Conservation (phyloP, 495 filamentous ascomycete species). For the Penicillium paradoxum region DNA sequence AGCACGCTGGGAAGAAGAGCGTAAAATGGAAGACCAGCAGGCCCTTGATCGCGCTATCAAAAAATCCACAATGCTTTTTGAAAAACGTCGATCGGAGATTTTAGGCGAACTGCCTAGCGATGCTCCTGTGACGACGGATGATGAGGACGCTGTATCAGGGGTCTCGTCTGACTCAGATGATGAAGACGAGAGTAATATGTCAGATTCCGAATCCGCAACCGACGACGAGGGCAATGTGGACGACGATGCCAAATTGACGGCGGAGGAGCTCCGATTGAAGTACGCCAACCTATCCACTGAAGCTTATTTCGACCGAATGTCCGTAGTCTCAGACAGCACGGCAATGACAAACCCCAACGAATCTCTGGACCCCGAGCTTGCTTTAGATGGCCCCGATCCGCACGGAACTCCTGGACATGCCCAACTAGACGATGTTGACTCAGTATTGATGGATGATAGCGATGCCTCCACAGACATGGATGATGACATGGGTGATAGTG, state of each 20-base stretch:
- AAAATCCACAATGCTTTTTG: conserved; percentile 54
- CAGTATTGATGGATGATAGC: conserved; percentile 62
- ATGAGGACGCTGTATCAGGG: conserved; percentile 43
- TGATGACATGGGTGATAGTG: conserved; percentile 69
- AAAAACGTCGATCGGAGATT: conserved; percentile 50
- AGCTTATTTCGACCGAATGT: conserved; percentile 22
- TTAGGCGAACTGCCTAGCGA: conserved; percentile 42
- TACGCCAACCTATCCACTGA: conserved; percentile 61
- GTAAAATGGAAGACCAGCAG: conserved; percentile 74
- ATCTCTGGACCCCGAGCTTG: conserved; percentile 16
- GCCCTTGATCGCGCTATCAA: conserved; percentile 80
- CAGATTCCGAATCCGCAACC: conserved; percentile 41
- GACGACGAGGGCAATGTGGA: conserved; percentile 46
- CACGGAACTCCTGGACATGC: conserved; percentile 18
- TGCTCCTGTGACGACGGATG: conserved; percentile 41
- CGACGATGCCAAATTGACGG: conserved; percentile 70
- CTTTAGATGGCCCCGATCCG: conserved; percentile 25
- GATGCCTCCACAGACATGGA: conserved; percentile 89
- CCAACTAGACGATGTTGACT: conserved; percentile 64
- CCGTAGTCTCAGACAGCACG: conserved; percentile 22
- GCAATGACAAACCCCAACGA: conserved; percentile 13
- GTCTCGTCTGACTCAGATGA: conserved; percentile 34
- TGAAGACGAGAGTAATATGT: conserved; percentile 70
- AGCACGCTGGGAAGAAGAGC: conserved; percentile 77
- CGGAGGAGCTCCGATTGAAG: conserved; percentile 72